phyloP scores from a whole-genome alignment of 352 stramenopile species.

The Phytophthora gonapodyides region DNA sequence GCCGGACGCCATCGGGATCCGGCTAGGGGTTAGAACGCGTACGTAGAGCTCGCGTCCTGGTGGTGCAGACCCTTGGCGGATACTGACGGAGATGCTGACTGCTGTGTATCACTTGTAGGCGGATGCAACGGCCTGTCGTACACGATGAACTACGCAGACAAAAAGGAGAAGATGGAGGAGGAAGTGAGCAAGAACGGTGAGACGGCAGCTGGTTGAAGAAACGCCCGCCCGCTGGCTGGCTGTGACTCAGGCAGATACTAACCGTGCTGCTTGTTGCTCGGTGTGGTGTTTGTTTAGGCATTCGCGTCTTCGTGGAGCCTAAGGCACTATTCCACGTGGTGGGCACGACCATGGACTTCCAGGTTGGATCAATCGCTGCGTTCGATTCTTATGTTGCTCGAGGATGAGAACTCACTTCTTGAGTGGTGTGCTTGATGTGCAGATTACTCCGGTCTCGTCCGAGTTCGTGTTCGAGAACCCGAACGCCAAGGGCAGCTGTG shows the following conservation, averaged over 20 bases:
- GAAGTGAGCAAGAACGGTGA: slow-evolving; percentile 91
- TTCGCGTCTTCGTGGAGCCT: slow-evolving; percentile 98
- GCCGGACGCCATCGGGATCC: slow-evolving; percentile 93
- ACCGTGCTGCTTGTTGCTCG: slow-evolving; percentile 11
- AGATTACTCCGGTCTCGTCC: slow-evolving; percentile 96
- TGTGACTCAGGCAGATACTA: slow-evolving; percentile 3
- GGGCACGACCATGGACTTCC: slow-evolving; percentile 98
- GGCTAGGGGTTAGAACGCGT: slow-evolving; percentile 95
- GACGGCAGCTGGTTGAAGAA: slow-evolving; percentile 5
- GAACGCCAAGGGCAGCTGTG: slow-evolving; percentile 99
- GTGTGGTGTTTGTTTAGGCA: slow-evolving; percentile 48
- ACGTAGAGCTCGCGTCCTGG: slow-evolving; percentile 29
- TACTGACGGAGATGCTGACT: slow-evolving; percentile 5
- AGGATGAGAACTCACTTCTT: not conserved
- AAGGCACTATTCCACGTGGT: slow-evolving; percentile 99
- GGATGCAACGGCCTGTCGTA: slow-evolving; percentile 99
- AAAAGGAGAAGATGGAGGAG: slow-evolving; percentile 94
- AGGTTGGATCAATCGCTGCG: slow-evolving; percentile 39
- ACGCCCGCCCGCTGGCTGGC: not conserved
- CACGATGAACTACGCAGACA: slow-evolving; percentile 99
- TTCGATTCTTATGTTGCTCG: not conserved
- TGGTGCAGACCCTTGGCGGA: slow-evolving; percentile 6
- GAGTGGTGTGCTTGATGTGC: slow-evolving; percentile 6
- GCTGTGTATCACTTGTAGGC: slow-evolving; percentile 42
- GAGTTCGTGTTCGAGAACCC: slow-evolving; percentile 99